Percentiles rank a stretch among this genome's conserved stretches.
Evolutionary conservation across 331 rosid genomes (phyloP).

Genomic region (Quercus tomentella): DNA sequence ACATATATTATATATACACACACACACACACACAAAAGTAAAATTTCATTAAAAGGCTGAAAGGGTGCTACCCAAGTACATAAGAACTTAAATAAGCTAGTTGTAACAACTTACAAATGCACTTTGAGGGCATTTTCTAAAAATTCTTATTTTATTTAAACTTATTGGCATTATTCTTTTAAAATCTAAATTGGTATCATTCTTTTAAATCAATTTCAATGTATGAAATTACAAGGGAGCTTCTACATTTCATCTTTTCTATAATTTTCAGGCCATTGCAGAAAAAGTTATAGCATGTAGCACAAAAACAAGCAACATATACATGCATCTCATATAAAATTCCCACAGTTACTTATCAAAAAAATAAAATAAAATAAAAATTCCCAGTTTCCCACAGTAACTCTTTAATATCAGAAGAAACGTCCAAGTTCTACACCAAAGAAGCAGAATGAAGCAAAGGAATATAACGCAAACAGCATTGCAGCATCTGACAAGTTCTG

Average conservation of each 20-base stretch:
- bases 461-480: not conserved
- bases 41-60: no score
- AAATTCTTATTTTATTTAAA: not conserved
- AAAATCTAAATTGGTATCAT: not conserved
- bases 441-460: not conserved
- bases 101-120: not conserved
- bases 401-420: not conserved
- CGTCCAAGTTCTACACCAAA: not conserved
- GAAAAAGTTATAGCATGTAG: not conserved
- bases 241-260: not conserved
- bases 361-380: not conserved
- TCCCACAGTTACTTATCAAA: not conserved
- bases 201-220: not conserved
- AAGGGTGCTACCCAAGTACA: no score
- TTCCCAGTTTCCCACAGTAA: not conserved
- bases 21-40: no score
- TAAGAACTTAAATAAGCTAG: conserved; percentile 11
- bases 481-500: not conserved
- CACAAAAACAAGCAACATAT: not conserved
- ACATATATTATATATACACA: no score
- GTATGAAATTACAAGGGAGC: not conserved
- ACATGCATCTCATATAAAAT: not conserved
- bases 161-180: not conserved
- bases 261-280: not conserved
- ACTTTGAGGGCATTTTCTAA: conserved; percentile 5